Evolutionary conservation across 805 yeast genomes (phyloP).

Genomic region (Schwanniomyces sp.): DNA sequence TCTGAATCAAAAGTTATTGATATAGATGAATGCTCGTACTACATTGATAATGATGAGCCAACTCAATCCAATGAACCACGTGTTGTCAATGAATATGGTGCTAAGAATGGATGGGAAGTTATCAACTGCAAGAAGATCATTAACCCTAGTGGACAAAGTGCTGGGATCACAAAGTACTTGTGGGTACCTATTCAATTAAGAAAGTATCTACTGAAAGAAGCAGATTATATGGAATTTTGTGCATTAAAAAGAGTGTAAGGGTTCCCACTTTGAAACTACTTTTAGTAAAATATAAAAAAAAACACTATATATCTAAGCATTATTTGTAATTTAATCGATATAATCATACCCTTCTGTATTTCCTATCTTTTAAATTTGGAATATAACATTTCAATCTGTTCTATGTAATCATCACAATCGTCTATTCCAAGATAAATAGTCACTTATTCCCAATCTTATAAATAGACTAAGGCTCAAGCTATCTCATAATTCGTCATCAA

Average conservation of each 20-base stretch:
- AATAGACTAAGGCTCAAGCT: not conserved
- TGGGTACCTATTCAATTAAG: constrained; percentile 45
- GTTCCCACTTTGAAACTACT: not conserved
- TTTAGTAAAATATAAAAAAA: not conserved
- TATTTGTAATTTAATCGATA: not conserved
- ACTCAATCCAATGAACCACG: constrained; percentile 45
- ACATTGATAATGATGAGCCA: constrained; percentile 60
- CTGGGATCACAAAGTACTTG: constrained; percentile 53
- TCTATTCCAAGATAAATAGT: not conserved
- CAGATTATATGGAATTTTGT: constrained; percentile 54
- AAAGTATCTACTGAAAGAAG: constrained; percentile 26
- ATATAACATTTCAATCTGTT: not conserved
- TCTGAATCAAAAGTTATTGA: constrained; percentile 56
- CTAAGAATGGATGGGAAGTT: constrained; percentile 45
- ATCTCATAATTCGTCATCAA: constrained; percentile 29
- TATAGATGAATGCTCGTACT: constrained; percentile 61
- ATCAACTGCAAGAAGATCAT: constrained; percentile 51
- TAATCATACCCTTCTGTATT: not conserved
- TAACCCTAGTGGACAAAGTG: constrained; percentile 51
- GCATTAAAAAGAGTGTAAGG: constrained; percentile 23
- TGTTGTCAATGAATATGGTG: constrained; percentile 12
- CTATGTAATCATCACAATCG: not conserved
- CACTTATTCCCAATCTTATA: not conserved
- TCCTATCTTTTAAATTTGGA: not conserved
- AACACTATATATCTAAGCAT: constrained; percentile 1